phyloP scores from a whole-genome alignment of 2,329 filamentous ascomycete species.

The Aspergillus viridinutans region DNA sequence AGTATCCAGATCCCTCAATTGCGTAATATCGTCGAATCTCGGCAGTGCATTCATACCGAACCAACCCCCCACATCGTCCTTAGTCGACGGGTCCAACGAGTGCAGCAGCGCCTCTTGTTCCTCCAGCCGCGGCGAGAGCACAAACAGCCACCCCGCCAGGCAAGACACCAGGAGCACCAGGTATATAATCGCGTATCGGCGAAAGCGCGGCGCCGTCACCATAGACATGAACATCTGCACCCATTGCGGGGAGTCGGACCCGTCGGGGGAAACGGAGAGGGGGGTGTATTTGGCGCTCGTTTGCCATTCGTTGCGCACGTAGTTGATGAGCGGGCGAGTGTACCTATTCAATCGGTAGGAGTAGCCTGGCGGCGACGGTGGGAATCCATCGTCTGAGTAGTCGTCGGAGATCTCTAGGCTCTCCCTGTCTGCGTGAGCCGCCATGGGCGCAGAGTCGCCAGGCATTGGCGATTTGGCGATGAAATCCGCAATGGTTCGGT shows the following conservation, averaged over 20 bases:
- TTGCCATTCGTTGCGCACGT: constrained; percentile 39
- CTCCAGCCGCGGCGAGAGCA: constrained; percentile 28
- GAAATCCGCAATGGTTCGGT: background rate
- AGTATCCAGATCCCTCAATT: constrained; percentile 48
- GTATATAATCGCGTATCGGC: constrained; percentile 37
- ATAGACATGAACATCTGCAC: constrained; percentile 28
- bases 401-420: constrained; percentile 31
- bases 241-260: constrained; percentile 18
- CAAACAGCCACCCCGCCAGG: constrained; percentile 30
- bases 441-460: background rate
- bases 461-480: background rate
- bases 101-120: constrained; percentile 28
- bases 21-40: constrained; percentile 47
- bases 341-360: constrained; percentile 11
- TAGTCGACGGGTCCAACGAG: constrained; percentile 28
- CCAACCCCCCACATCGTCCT: constrained; percentile 28
- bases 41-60: constrained; percentile 49
- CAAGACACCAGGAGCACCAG: constrained; percentile 28
- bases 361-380: constrained; percentile 8
- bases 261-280: constrained; percentile 15
- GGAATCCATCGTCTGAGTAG: constrained; percentile 22
- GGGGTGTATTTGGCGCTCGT: constrained; percentile 20
- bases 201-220: constrained; percentile 38
- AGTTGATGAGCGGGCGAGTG: constrained; percentile 34
- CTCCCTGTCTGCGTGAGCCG: constrained; percentile 18